A percentile compares a stretch with the other conserved stretches of the same genome.
phyloP scores from a whole-genome alignment of 2,329 filamentous ascomycete species.

The Pseudocercospora macadamiae region DNA sequence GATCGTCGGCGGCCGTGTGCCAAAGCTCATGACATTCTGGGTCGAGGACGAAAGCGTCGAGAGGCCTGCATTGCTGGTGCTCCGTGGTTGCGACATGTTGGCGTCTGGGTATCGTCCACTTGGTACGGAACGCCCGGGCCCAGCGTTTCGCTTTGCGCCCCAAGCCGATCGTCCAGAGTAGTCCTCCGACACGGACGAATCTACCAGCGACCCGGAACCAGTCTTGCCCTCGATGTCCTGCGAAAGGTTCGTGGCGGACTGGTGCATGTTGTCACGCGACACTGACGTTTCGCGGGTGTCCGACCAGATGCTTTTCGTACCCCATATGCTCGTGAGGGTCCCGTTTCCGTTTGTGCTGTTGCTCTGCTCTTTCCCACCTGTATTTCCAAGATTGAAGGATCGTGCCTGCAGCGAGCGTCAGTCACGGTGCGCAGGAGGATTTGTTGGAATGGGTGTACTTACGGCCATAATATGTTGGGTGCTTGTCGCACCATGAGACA shows the following conservation, averaged over 20 bases:
- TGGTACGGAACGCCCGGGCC: conserved; percentile 32
- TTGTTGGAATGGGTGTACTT: conserved; percentile 15
- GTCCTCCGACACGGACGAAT: conserved; percentile 68
- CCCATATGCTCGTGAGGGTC: conserved; percentile 36
- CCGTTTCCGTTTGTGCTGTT: conserved; percentile 23
- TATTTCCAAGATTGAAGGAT: conserved; percentile 27
- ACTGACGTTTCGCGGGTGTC: conserved; percentile 30
- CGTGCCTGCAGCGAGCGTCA: conserved; percentile 29
- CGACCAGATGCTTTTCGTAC: conserved; percentile 25
- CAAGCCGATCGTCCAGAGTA: conserved; percentile 56
- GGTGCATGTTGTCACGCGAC: conserved; percentile 27
- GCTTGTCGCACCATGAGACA: conserved; percentile 32
- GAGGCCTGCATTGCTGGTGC: conserved; percentile 40
- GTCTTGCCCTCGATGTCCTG: conserved; percentile 59
- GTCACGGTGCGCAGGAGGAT: background rate
- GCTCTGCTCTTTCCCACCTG: conserved; percentile 24
- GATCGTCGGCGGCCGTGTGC: conserved; percentile 30
- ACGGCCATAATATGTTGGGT: conserved; percentile 29
- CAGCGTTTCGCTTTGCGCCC: conserved; percentile 38
- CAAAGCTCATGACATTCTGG: conserved; percentile 29
- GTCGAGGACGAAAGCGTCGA: conserved; percentile 37
- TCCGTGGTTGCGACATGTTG: conserved; percentile 43
- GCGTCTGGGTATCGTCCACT: conserved; percentile 41
- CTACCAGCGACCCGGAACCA: conserved; percentile 70
- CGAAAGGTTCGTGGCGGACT: conserved; percentile 28